Base-by-base conservation (phyloP, 164 flowering plant species). In the Buxus sempervirens region DNA sequence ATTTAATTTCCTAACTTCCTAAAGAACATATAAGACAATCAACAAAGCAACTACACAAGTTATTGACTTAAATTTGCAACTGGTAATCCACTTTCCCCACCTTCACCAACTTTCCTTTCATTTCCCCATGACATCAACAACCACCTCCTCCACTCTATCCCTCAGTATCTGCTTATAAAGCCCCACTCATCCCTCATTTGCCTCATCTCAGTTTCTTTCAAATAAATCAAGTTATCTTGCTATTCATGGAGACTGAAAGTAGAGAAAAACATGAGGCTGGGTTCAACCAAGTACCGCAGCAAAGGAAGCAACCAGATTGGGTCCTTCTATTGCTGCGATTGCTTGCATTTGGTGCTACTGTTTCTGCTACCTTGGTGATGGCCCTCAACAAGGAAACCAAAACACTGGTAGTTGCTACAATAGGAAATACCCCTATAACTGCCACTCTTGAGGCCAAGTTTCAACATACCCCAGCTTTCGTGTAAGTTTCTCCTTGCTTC, bases 331-430 rank as follows among this genome's bases (percentile, higher is more conserved):
- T 71, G 41, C 56, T 88, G 59, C 87, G 96, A 71, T 18, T 82
- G n/a, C 63, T 86, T 32, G 89, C 92, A 16, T 76, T 87, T 23
- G 24, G 73, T 26, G 92, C 90, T 13, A 85, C 94, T 0, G 74
- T 78, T 0, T 38, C 87, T 0, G 97, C 97, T 14, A 81, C 94
- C 12, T 41, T 90, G 22, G 86, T 91, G 16, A 90, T 88, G 96
- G 86, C 82, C 1, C 81, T 88, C 42, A 90, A 86, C 82, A 87
- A 85, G 71, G 76, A 92, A 61, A 85, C 84, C 59, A 85, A 80
- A 63, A 72, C 86, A 12, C 19, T 85, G 27, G 84, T 82, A 8
- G 84, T 92, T 60, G 92, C 87, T 26, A 77, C 85, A 13, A 64
- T 85, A 54, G 93, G 94, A 8, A 88, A 54, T 25, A 75, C 68